Percentiles rank a stretch among this genome's conserved stretches.
Conservation (phyloP, 345 rosid genomes). For the Brassica incana region DNA sequence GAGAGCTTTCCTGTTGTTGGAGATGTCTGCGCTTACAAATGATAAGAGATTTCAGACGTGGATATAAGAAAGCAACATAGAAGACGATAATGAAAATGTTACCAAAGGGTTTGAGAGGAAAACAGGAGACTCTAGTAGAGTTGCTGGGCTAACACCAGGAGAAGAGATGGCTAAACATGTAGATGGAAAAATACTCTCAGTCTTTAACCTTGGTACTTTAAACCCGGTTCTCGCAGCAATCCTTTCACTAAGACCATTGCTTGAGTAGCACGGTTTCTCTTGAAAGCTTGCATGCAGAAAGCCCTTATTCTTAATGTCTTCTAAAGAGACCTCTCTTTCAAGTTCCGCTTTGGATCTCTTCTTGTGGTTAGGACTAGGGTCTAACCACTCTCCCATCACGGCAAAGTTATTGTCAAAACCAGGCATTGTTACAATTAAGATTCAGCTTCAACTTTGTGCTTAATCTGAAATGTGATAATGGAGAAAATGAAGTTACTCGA, state of each 20-base stretch:
- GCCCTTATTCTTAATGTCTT: neutral
- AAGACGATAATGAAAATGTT: neutral
- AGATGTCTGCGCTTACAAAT: conserved; percentile 67
- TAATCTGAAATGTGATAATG: conserved; percentile 9
- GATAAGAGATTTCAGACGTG: neutral
- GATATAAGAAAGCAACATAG: neutral
- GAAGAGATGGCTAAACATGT: conserved; percentile 65
- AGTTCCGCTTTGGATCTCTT: conserved; percentile 51
- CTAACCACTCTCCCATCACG: conserved; percentile 72
- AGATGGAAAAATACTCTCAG: conserved; percentile 53
- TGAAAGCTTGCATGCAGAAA: neutral
- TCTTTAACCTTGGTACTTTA: conserved; percentile 60
- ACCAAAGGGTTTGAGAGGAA: conserved; percentile 77
- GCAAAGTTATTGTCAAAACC: conserved; percentile 58
- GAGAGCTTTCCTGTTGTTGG: conserved; percentile 80
- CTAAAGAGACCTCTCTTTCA: conserved; percentile 9
- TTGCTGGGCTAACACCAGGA: conserved; percentile 74
- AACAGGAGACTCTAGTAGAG: conserved; percentile 78
- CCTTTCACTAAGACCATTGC: conserved; percentile 68
- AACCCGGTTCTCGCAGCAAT: conserved; percentile 80
- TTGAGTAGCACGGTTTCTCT: conserved; percentile 34
- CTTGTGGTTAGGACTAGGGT: conserved; percentile 62
- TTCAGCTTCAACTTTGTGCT: conserved; percentile 23
- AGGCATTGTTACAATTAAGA: conserved; percentile 46
- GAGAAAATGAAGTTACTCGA: neutral